A percentile compares a stretch with the other conserved stretches of the same genome.
Conservation (phyloP, 192 early-diverging fungal genomes). For the Linnemannia exigua region DNA sequence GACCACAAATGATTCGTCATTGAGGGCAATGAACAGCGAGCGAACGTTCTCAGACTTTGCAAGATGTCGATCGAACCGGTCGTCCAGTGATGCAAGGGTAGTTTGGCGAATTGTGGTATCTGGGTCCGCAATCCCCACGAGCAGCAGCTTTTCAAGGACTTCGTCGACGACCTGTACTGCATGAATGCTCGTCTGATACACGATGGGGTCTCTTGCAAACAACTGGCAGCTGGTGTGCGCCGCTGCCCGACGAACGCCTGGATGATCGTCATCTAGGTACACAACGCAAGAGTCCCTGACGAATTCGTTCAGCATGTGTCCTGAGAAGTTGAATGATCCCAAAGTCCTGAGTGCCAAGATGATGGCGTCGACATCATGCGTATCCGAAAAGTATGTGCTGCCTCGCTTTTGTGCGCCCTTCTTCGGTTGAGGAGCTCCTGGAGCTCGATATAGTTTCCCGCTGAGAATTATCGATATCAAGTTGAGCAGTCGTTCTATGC, state of each 20-base stretch:
- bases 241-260: conserved; percentile 87
- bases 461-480: conserved; percentile 89
- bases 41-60: conserved; percentile 92
- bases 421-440: conserved; percentile 71
- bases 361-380: conserved; percentile 77
- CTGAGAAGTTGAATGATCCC: conserved; percentile 88
- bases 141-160: conserved; percentile 88
- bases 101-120: conserved; percentile 82
- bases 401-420: conserved; percentile 4
- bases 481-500: conserved; percentile 83
- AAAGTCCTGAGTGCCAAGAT: conserved; percentile 88
- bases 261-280: conserved; percentile 84
- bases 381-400: conserved; percentile 58
- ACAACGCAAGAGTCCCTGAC: conserved; percentile 84
- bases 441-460: conserved; percentile 79
- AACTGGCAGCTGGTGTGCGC: conserved; percentile 88
- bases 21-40: conserved; percentile 87
- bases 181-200: conserved; percentile 79
- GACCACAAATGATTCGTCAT: conserved; percentile 92
- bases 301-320: conserved; percentile 88
- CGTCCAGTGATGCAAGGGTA: conserved; percentile 83
- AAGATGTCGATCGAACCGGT: conserved; percentile 90
- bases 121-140: conserved; percentile 89
- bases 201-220: conserved; percentile 84
- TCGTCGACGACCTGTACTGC: conserved; percentile 88